phyloP scores from a whole-genome alignment of 2,329 filamentous ascomycete genomes.

The Tolypocladium ovalisporum region DNA sequence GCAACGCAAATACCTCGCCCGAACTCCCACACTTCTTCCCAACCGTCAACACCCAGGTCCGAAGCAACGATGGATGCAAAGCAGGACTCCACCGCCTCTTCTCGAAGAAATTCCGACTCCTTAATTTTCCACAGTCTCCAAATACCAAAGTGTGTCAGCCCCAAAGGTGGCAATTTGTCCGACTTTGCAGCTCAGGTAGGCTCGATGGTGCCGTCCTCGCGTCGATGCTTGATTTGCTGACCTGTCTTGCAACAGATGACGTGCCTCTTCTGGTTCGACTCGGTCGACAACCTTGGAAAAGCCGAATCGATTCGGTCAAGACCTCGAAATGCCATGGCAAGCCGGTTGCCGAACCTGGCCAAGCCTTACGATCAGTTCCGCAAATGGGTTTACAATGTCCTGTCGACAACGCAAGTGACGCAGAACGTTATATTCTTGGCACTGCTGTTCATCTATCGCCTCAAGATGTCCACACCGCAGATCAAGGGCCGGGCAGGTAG shows the following conservation, averaged over 20 bases:
- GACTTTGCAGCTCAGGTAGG: slow-evolving; percentile 75
- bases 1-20: slow-evolving; percentile 4
- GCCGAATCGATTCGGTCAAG: slow-evolving; percentile 51
- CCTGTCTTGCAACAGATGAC: slow-evolving; percentile 53
- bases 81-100: slow-evolving; percentile 19
- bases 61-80: slow-evolving; percentile 14
- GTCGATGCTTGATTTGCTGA: background rate
- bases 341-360: slow-evolving; percentile 57
- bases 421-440: slow-evolving; percentile 90
- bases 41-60: slow-evolving; percentile 26
- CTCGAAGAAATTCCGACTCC: slow-evolving; percentile 28
- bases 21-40: slow-evolving; percentile 21
- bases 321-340: slow-evolving; percentile 27
- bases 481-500: slow-evolving; percentile 89
- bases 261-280: slow-evolving; percentile 96
- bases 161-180: slow-evolving; percentile 62
- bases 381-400: slow-evolving; percentile 86
- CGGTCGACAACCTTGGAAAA: slow-evolving; percentile 63
- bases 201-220: slow-evolving; percentile 1
- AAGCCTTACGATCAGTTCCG: slow-evolving; percentile 70
- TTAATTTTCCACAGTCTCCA: slow-evolving; percentile 52
- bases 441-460: slow-evolving; percentile 80
- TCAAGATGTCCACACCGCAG: slow-evolving; percentile 81
- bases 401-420: slow-evolving; percentile 91
- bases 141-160: slow-evolving; percentile 66